Evolutionary conservation across 768 basidiomycete genomes (phyloP).

Genomic region (Phylloporus arenicola): DNA sequence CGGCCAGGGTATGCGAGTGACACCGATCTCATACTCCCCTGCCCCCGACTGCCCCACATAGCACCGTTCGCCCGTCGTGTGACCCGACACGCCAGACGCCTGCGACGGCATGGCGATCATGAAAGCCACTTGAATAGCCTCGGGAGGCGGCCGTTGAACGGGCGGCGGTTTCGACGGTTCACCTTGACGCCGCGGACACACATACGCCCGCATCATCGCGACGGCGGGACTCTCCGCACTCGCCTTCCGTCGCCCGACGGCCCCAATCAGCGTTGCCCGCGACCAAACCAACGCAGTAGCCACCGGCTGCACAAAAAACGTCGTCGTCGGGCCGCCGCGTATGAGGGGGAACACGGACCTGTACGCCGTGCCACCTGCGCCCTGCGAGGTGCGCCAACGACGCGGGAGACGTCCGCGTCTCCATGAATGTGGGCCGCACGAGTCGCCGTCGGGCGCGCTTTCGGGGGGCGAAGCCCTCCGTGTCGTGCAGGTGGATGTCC

Average conservation of each 20-base stretch:
- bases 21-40: slow-evolving; percentile 43
- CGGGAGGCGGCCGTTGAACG: slow-evolving; percentile 10
- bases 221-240: neutral
- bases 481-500: slow-evolving; percentile 16
- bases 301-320: slow-evolving; percentile 14
- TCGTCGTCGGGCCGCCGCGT: neutral
- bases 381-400: neutral
- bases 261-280: neutral
- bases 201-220: slow-evolving; percentile 5
- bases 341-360: slow-evolving; percentile 15
- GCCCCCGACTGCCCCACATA: slow-evolving; percentile 9
- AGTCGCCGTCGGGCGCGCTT: slow-evolving; percentile 17
- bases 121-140: slow-evolving; percentile 37
- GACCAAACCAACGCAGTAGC: slow-evolving; percentile 20
- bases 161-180: slow-evolving; percentile 10
- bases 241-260: neutral
- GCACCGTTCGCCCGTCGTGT: neutral
- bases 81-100: neutral
- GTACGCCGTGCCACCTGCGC: slow-evolving; percentile 14
- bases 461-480: slow-evolving; percentile 9
- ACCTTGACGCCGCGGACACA: slow-evolving; percentile 1
- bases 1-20: slow-evolving; percentile 35
- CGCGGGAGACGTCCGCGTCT: slow-evolving; percentile 14
- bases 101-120: slow-evolving; percentile 45
- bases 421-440: slow-evolving; percentile 16